A percentile compares a stretch with the other conserved stretches of the same genome.
Evolutionary conservation across 768 basidiomycete species (phyloP).

Genomic region (Kwoniella sp.): DNA sequence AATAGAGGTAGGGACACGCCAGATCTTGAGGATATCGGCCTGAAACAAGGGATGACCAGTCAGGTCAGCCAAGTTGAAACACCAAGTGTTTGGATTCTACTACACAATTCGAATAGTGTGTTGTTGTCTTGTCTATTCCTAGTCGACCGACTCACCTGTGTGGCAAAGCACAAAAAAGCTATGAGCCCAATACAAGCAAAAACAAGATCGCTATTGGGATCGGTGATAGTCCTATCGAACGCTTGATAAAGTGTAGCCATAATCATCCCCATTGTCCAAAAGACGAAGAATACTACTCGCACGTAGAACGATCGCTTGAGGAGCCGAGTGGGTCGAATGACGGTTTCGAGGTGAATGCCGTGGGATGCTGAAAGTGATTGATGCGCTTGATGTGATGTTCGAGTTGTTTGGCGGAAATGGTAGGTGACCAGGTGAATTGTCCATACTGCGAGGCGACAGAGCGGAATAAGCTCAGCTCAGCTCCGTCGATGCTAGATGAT

Average conservation of each 20-base stretch:
- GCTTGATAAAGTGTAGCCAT: conserved; percentile 19
- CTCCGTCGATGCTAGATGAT: no score
- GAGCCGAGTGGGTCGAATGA: conserved; percentile 1
- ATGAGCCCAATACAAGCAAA: conserved; percentile 15
- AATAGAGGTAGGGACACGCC: conserved; percentile 11
- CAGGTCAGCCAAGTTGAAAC: neutral
- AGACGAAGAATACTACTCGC: conserved; percentile 13
- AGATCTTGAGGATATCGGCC: conserved; percentile 12
- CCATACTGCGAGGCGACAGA: conserved; percentile 11
- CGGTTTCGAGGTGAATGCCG: neutral
- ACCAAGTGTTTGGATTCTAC: no score
- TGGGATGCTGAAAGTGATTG: neutral
- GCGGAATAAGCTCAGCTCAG: no score
- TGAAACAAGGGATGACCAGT: no score
- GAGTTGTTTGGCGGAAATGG: conserved; percentile 11
- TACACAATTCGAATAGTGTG: no score
- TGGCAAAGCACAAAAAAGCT: conserved; percentile 17
- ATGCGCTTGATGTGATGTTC: conserved; percentile 3
- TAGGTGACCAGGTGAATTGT: conserved; percentile 6
- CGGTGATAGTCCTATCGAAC: conserved; percentile 17
- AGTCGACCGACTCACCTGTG: conserved; percentile 14
- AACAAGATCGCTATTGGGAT: conserved; percentile 12
- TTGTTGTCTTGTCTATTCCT: no score
- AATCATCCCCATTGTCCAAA: conserved; percentile 21
- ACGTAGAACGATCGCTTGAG: conserved; percentile 17